Base-by-base conservation (phyloP, 495 filamentous ascomycete genomes). In the Penicillium cataractarum region DNA sequence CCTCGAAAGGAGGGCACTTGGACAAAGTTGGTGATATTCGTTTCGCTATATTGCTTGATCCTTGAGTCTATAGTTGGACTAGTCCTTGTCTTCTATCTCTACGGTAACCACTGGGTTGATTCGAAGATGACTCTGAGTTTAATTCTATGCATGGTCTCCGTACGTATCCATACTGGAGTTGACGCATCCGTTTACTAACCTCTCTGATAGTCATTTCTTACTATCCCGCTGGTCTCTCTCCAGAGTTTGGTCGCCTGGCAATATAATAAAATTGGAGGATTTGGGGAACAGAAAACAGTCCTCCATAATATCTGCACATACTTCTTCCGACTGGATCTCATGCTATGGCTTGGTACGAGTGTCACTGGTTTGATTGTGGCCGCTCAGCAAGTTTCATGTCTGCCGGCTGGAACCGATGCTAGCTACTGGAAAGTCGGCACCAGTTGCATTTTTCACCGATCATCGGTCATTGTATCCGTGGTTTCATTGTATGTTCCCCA, bases 201-300 rank as follows among this genome's bases (percentile, higher is more conserved):
- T 33, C 29, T 33, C 21, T 35, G 17, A 54, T 17, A 81, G 78
- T 78, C 77, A 6, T 76, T 78, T 52, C 61, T 78, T 13, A 76
- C 76, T 0, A 66, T 80, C 1, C 75, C 78, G 0, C 70, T 80
- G 17, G 70, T 77, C 4, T 65, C 66, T n/a, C 66, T 81, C 4
- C 78, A 81, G 33, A 80, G 76, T 52, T 57, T 81, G 22, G 76
- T 81, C 39, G 76, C 77, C 2, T 80, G 77, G 77, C 78, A 81
- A 53, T 78, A 78, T 53, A 77, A 79, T 51, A 74, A 73, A 15
- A 75, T 77, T 24, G 61, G 67, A 26, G 74, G 75, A n/a, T 76
- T 76, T 59, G 70, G 67, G 12, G 62, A 69, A 15, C 74, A 78
- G 31, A 79, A 77, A 49, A 69, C 70, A 6, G 59, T 75, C 5